phyloP scores from a whole-genome alignment of 148 eudicot genomes.

The Arctostaphylos glauca region DNA sequence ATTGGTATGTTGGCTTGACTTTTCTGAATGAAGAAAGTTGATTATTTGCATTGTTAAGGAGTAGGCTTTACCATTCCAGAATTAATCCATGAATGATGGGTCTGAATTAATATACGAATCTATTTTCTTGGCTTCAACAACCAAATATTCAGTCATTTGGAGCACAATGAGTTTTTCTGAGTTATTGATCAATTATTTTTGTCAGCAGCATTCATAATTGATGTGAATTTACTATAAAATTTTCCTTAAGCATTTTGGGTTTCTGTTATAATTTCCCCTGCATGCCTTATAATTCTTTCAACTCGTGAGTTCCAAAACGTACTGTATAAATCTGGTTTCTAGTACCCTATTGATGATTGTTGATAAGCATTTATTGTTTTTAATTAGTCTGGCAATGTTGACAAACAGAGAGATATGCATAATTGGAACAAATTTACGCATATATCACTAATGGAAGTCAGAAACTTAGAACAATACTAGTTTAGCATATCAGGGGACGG shows the following conservation, averaged over 20 bases:
- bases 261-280: background rate
- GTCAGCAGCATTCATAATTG: background rate
- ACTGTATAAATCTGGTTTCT: background rate
- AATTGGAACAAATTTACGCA: background rate
- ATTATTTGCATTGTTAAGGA: background rate
- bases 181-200: background rate
- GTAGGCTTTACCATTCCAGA: background rate
- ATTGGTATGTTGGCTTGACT: slow-evolving; percentile 51
- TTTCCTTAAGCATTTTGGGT: background rate
- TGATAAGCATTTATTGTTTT: background rate
- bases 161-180: background rate
- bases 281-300: slow-evolving; percentile 4
- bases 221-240: background rate
- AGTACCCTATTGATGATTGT: background rate
- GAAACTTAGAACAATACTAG: background rate
- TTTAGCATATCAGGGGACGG: background rate
- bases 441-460: background rate
- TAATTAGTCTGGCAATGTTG: background rate
- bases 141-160: background rate
- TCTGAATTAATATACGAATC: background rate
- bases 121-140: background rate
- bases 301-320: background rate
- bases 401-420: no score
- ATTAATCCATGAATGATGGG: background rate
- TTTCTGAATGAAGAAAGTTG: background rate